A percentile compares a stretch with the other conserved stretches of the same genome.
Conservation (phyloP, 1,284 basidiomycete species). For the Agroathelia rolfsii region DNA sequence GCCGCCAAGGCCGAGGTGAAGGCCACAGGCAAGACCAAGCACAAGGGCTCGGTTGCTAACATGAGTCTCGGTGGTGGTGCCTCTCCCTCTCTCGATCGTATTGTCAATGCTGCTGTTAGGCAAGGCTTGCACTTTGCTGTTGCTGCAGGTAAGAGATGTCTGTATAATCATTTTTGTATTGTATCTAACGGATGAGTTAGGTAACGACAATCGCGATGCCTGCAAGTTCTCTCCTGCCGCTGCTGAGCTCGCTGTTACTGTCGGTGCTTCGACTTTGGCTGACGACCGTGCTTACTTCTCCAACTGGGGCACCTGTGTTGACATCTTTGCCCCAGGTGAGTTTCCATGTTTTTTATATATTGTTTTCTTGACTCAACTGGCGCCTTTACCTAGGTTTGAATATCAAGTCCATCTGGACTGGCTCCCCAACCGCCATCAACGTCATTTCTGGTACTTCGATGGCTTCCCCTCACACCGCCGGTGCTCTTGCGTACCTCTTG, state of each 20-base stretch:
- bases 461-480: constrained; percentile 63
- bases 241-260: constrained; percentile 71
- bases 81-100: constrained; percentile 77
- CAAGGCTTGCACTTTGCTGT: constrained; percentile 90
- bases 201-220: constrained; percentile 62
- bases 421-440: constrained; percentile 44
- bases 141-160: constrained; percentile 68
- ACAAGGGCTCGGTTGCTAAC: constrained; percentile 96
- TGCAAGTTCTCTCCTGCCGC: constrained; percentile 79
- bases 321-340: constrained; percentile 72
- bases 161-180: neutral
- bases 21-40: constrained; percentile 55
- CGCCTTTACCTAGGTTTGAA: constrained; percentile 44
- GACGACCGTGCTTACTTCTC: constrained; percentile 89
- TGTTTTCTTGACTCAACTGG: constrained; percentile 6
- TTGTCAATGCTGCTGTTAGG: constrained; percentile 81
- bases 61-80: constrained; percentile 98
- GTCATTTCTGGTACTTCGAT: constrained; percentile 71
- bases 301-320: constrained; percentile 71
- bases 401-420: constrained; percentile 73
- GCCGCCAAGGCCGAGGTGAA: constrained; percentile 56
- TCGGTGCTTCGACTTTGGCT: constrained; percentile 72
- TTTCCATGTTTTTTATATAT: constrained; percentile 4
- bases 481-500: constrained; percentile 77
- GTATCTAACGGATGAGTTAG: constrained; percentile 18